phyloP scores from a whole-genome alignment of 1,284 basidiomycete species.

The Malassezia psittaci region DNA sequence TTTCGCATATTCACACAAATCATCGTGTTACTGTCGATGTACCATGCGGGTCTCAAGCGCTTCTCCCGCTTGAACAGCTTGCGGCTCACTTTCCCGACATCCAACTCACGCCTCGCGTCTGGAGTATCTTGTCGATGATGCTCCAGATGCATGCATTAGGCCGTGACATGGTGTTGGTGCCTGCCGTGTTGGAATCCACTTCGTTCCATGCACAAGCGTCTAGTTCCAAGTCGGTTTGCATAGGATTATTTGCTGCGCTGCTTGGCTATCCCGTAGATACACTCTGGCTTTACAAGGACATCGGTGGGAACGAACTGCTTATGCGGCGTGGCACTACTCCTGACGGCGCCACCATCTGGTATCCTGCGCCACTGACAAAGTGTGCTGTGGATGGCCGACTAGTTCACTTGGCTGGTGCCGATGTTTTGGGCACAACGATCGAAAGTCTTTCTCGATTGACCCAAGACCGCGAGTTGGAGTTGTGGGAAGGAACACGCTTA shows the following conservation, averaged over 20 bases:
- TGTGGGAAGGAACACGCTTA: conserved; percentile 39
- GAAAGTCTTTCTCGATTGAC: conserved; percentile 35
- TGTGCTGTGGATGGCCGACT: conserved; percentile 47
- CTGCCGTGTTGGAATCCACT: conserved; percentile 21
- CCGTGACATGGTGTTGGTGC: conserved; percentile 42
- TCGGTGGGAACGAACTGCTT: conserved; percentile 46
- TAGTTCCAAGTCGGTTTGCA: conserved; percentile 46
- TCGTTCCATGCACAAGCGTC: conserved; percentile 29
- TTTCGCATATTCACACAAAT: conserved; percentile 21
- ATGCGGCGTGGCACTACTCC: conserved; percentile 40
- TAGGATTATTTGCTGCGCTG: conserved; percentile 42
- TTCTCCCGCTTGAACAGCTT: conserved; percentile 28
- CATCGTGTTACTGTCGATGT: conserved; percentile 20
- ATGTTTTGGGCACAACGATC: conserved; percentile 47
- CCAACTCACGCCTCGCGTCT: conserved; percentile 42
- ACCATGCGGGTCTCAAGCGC: conserved; percentile 33
- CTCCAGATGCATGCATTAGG: conserved; percentile 47
- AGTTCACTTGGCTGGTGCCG: conserved; percentile 48
- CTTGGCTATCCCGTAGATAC: conserved; percentile 48
- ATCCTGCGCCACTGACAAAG: conserved; percentile 35
- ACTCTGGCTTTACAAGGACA: conserved; percentile 48
- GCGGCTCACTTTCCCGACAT: conserved; percentile 19
- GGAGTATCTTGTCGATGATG: conserved; percentile 39
- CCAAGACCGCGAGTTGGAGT: conserved; percentile 43
- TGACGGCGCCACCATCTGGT: conserved; percentile 44